Percentiles rank a stretch among this genome's conserved stretches.
Evolutionary conservation across 2,329 filamentous ascomycete species (phyloP).

Genomic region (Lachnellula willkommii): DNA sequence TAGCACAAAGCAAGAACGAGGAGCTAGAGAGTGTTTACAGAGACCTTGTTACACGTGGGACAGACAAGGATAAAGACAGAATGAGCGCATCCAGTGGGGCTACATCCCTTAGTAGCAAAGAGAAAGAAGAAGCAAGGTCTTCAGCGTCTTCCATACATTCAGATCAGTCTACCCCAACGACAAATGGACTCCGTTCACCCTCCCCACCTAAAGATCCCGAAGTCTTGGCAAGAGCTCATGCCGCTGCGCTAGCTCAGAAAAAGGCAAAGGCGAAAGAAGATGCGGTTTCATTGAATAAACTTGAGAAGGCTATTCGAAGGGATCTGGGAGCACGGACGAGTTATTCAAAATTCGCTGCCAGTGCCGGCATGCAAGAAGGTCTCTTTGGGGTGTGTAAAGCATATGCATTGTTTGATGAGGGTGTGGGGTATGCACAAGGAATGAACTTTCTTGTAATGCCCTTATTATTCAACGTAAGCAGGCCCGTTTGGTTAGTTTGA

Average conservation of each 20-base stretch:
- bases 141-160: conserved; percentile 84
- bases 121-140: conserved; percentile 64
- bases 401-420: conserved; percentile 91
- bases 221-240: conserved; percentile 59
- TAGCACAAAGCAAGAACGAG: conserved; percentile 91
- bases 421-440: conserved; percentile 92
- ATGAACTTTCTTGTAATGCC: conserved; percentile 99
- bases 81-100: conserved; percentile 36
- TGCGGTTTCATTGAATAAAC: conserved; percentile 63
- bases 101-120: conserved; percentile 51
- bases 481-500: background rate
- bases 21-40: conserved; percentile 83
- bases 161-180: conserved; percentile 60
- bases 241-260: conserved; percentile 58
- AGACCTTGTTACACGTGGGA: conserved; percentile 73
- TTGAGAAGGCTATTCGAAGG: conserved; percentile 87
- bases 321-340: conserved; percentile 90
- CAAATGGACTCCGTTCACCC: conserved; percentile 48
- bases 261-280: conserved; percentile 79
- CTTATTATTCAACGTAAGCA: conserved; percentile 78
- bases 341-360: conserved; percentile 92
- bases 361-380: conserved; percentile 85
- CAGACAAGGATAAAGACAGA: conserved; percentile 70
- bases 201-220: conserved; percentile 59
- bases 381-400: conserved; percentile 96